Evolutionary conservation across 495 filamentous ascomycete species (phyloP), one percentile per base, ranked within the genome.

Genomic region (Apodospora peruviana): DNA sequence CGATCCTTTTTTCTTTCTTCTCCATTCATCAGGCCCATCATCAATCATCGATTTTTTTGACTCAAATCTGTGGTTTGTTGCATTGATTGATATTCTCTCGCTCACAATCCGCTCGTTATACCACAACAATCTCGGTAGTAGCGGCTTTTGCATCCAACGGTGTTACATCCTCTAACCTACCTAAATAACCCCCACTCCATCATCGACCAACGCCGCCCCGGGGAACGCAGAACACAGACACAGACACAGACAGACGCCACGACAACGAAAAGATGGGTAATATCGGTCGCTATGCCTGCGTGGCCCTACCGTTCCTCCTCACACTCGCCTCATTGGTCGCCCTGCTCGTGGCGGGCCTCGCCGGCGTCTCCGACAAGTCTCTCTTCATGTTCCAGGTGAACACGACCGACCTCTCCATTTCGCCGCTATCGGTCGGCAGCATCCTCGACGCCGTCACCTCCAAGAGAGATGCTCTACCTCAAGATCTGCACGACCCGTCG

Each of bases 361-460:
- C 84, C 23, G 87, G 87, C 48, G 80, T 87, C 35, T 78, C 83
- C 63, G 76, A 82, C 68, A 78, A 79, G 59, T 70, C 76, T 38
- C 64, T 91, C 25, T 88, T 84, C 66, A 83, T 94, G 69, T 82
- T 93, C 75, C 73, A 80, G 54, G 78, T 91, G 66, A 81, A 77
- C 55, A 60, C 67, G 4, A 70, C 67, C 32, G 64, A 74, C 49
- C 64, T 80, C 42, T 65, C 64, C 24, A 65, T 80, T 44, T 65
- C 65, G 50, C 49, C 61, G 10, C 38, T 51, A 25, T 44, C 50
- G 20, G 48, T 66, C 20, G 20, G 48, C 9, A 39, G 56, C 18
- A 16, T 60, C 42, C 25, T 47, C 20, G 46, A 60, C 19, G 17
- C 23, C 22, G 21, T 57, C 36, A 22, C 53, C 41, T 41, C 54